Evolutionary conservation across 2,329 filamentous ascomycete genomes (phyloP).

Genomic region (Amesomyces nigricolor): DNA sequence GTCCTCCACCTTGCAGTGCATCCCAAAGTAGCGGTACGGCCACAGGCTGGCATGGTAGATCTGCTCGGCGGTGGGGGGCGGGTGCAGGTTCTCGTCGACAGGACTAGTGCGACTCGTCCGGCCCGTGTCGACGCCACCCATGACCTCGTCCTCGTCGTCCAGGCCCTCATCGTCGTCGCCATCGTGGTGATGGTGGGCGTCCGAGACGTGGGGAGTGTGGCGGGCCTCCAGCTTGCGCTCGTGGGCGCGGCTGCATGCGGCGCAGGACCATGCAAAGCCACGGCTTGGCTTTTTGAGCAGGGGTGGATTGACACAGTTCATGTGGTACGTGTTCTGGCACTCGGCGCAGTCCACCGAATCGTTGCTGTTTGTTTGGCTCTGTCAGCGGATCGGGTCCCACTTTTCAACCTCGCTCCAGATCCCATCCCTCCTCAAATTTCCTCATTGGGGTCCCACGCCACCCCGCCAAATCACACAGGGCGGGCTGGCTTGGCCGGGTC

Average conservation of each 20-base stretch:
- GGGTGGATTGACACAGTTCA: slow-evolving; percentile 92
- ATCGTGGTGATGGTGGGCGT: slow-evolving; percentile 56
- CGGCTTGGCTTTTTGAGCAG: slow-evolving; percentile 92
- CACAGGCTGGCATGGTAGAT: slow-evolving; percentile 89
- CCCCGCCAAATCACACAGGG: slow-evolving; percentile 17
- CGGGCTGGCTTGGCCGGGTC: slow-evolving; percentile 6
- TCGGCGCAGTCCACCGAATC: slow-evolving; percentile 97
- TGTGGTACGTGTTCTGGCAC: slow-evolving; percentile 92
- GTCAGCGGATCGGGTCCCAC: slow-evolving; percentile 26
- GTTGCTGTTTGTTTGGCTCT: slow-evolving; percentile 49
- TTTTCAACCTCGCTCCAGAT: slow-evolving; percentile 2
- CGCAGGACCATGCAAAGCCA: slow-evolving; percentile 97
- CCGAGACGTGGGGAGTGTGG: slow-evolving; percentile 70
- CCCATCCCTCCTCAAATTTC: slow-evolving; percentile 7
- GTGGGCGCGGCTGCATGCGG: slow-evolving; percentile 90
- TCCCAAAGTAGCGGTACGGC: slow-evolving; percentile 92
- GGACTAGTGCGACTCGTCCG: slow-evolving; percentile 59
- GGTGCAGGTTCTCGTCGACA: slow-evolving; percentile 52
- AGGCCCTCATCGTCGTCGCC: slow-evolving; percentile 57
- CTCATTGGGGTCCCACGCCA: slow-evolving; percentile 16
- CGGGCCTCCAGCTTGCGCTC: slow-evolving; percentile 87
- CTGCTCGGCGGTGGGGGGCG: slow-evolving; percentile 71
- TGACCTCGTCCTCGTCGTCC: slow-evolving; percentile 68
- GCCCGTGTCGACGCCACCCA: slow-evolving; percentile 38
- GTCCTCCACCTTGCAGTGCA: slow-evolving; percentile 93